Evolutionary conservation across 2,329 filamentous ascomycete genomes (phyloP).

Genomic region (Zymoseptoria pseudotritici): DNA sequence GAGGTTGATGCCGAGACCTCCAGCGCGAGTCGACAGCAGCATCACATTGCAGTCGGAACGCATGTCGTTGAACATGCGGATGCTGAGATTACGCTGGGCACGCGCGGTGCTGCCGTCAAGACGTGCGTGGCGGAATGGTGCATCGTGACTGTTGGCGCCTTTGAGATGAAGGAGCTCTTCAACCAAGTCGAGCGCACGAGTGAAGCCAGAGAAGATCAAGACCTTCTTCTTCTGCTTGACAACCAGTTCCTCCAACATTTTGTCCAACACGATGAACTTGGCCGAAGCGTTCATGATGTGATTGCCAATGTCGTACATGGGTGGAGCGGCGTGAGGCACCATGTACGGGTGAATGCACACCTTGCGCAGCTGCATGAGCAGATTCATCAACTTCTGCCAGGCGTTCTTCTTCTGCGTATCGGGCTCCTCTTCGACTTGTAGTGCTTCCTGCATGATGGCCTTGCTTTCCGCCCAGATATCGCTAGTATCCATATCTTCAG

Average conservation of each 20-base stretch:
- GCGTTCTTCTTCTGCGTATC: slow-evolving; percentile 10
- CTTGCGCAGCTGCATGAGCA: slow-evolving; percentile 51
- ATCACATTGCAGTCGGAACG: slow-evolving; percentile 45
- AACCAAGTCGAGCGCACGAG: slow-evolving; percentile 43
- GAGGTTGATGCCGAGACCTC: slow-evolving; percentile 50
- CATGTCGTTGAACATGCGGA: slow-evolving; percentile 46
- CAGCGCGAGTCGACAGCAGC: slow-evolving; percentile 49
- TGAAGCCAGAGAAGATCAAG: slow-evolving; percentile 52
- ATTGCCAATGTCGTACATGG: slow-evolving; percentile 40
- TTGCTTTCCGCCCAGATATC: slow-evolving; percentile 43
- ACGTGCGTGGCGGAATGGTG: slow-evolving; percentile 40
- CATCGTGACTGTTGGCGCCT: slow-evolving; percentile 31
- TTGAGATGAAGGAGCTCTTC: slow-evolving; percentile 45
- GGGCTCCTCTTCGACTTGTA: slow-evolving; percentile 26
- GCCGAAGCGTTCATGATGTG: slow-evolving; percentile 46
- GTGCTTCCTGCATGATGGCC: slow-evolving; percentile 35
- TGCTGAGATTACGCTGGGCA: slow-evolving; percentile 45
- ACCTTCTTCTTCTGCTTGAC: slow-evolving; percentile 47
- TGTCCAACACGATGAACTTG: slow-evolving; percentile 50
- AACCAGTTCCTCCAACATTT: slow-evolving; percentile 43
- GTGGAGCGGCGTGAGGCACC: slow-evolving; percentile 39
- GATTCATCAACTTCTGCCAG: slow-evolving; percentile 44
- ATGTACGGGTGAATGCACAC: slow-evolving; percentile 51
- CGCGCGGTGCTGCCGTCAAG: slow-evolving; percentile 45
- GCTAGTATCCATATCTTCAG: slow-evolving; percentile 13